Base-by-base conservation (phyloP, 495 filamentous ascomycete species). In the Saxophila tyrrhenica region DNA sequence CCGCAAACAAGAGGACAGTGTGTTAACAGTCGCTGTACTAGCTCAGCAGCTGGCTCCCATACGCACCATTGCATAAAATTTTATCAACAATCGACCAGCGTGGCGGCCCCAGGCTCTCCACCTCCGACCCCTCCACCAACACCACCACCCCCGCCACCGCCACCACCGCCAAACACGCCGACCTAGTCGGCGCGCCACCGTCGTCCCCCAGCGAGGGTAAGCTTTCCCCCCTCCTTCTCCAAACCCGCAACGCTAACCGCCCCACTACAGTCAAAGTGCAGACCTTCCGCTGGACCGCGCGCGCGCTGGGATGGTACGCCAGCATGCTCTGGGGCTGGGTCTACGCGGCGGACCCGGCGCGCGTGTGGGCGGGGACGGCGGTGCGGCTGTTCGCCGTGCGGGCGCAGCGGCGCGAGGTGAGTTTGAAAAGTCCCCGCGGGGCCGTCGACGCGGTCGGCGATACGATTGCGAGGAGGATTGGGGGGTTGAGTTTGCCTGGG, bases 221-320 rank as follows among this genome's bases (percentile, higher is more conserved):
- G 46, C 13, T 32, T 32, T 2, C 43, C 20, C 51, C 19, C 52
- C 5, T 3, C 43, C 29, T 48, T 43, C 1, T 24, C 13, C 43
- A 25, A 20, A 17, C 43, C 54, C 22, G 13, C 32, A 35, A 8
- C 16, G 5, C 25, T 19, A 16, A 50, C n/a, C 5, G 3, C 29
- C 46, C 54, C 10, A 81, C 83, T 1, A 77, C 86, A 0, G 72
- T 85, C 45, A 79, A 86, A 32, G 82, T 89, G 0, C 92, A 96
- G 62, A 83, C 86, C 49, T 98, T 98, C 67, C 87, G 94, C 70
- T 98, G 92, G 92, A 91, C 90, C 1, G 82, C 88, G 0, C 73
- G 95, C 11, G 85, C 87, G 0, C 77, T 98, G 38, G 92, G 94
- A 46, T 98, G 92, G 92, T 98, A 98, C 62, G 88, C 96, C 65